phyloP scores from a whole-genome alignment of 257 asterid species.

The Solanum ahanhuiri region DNA sequence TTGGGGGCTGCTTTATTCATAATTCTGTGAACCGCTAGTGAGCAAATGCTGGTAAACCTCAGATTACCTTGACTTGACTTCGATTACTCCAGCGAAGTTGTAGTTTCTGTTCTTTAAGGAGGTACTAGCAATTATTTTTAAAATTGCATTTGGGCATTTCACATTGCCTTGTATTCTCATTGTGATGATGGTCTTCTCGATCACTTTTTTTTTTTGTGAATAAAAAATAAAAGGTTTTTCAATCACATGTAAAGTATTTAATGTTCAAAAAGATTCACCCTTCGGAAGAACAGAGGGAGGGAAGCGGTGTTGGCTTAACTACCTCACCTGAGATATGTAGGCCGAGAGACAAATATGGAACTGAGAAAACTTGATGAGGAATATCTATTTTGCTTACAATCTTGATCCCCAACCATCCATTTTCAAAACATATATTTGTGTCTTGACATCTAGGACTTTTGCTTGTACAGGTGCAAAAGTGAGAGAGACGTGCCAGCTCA shows the following conservation, averaged over 20 bases:
- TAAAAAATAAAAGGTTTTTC: background rate
- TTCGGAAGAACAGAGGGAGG: background rate
- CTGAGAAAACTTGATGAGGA: background rate
- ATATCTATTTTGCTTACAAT: background rate
- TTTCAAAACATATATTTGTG: background rate
- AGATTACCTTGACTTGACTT: background rate
- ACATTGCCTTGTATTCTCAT: background rate
- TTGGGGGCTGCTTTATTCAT: background rate
- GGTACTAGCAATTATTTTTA: background rate
- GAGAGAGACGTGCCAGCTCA: slow-evolving; percentile 16
- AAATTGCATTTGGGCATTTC: background rate
- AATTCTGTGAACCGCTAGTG: background rate
- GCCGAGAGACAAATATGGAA: background rate
- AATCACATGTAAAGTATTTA: background rate
- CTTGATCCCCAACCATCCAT: background rate
- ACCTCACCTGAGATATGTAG: background rate
- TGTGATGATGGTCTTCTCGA: background rate
- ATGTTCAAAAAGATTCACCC: background rate
- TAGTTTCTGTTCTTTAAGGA: background rate
- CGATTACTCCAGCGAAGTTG: background rate
- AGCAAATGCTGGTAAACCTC: background rate
- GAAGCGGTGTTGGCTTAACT: background rate
- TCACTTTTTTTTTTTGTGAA: background rate
- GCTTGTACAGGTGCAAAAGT: slow-evolving; percentile 27
- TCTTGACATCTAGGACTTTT: background rate